phyloP scores from a whole-genome alignment of 148 eudicot genomes.

The Camellia japonica region DNA sequence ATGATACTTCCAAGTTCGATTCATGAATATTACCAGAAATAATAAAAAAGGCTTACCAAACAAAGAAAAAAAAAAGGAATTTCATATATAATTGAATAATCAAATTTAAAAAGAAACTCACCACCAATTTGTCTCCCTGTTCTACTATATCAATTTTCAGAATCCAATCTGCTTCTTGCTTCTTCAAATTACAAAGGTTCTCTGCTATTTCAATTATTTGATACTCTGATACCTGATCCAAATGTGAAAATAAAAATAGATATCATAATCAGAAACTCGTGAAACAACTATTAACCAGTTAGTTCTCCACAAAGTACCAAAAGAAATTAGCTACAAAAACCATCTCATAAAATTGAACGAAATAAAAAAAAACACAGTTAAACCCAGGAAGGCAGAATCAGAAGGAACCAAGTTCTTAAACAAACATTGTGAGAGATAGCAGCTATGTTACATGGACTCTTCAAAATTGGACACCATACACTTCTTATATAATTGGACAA shows the following conservation, averaged over 20 bases:
- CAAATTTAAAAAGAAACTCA: conserved; percentile 25
- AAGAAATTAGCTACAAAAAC: not conserved
- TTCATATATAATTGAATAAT: not conserved
- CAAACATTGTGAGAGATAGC: not conserved
- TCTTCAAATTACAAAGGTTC: conserved; percentile 90
- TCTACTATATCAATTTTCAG: conserved; percentile 89
- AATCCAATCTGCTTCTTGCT: conserved; percentile 97
- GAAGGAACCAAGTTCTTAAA: not conserved
- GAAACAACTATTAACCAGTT: not conserved
- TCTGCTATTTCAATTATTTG: conserved; percentile 85
- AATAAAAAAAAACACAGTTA: not conserved
- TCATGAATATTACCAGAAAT: not conserved
- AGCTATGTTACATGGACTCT: too few species aligned
- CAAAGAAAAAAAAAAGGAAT: not conserved
- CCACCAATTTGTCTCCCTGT: conserved; percentile 71
- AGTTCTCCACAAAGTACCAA: not conserved
- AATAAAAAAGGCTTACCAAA: not conserved
- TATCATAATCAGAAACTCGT: not conserved
- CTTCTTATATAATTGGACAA: too few species aligned
- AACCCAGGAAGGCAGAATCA: not conserved
- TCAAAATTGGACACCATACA: too few species aligned
- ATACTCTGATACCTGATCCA: conserved; percentile 72
- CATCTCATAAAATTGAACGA: not conserved
- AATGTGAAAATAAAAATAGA: not conserved
- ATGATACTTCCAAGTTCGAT: not conserved